Conservation (phyloP, 1,284 basidiomycete genomes). For the Leccinum subspadiceum region DNA sequence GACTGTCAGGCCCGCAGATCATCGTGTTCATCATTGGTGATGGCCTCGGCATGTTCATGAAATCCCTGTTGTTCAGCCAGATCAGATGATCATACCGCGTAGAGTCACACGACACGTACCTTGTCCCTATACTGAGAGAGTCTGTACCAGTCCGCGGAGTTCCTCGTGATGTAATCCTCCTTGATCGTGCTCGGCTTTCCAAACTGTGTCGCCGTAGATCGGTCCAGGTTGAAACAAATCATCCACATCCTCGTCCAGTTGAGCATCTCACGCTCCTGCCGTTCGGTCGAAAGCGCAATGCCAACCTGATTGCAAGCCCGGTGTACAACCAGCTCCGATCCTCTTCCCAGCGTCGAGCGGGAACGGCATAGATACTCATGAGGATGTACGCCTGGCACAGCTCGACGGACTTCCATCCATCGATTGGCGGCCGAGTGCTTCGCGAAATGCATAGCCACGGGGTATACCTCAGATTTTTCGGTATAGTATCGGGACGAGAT, state of each 20-base stretch:
- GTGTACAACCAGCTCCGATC: constrained; percentile 81
- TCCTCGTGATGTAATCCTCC: constrained; percentile 78
- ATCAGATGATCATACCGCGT: constrained; percentile 2
- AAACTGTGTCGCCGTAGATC: constrained; percentile 83
- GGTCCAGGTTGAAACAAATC: constrained; percentile 83
- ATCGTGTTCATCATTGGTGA: no score
- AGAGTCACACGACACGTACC: constrained; percentile 36
- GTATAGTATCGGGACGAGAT: constrained; percentile 73
- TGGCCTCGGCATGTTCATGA: no score
- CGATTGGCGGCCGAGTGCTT: constrained; percentile 78
- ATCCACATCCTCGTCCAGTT: constrained; percentile 73
- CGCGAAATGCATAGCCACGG: no score
- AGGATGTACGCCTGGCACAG: constrained; percentile 65
- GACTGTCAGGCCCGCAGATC: no score
- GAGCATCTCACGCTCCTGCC: constrained; percentile 77
- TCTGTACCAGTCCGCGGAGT: constrained; percentile 76
- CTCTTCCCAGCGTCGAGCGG: constrained; percentile 79
- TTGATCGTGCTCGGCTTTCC: constrained; percentile 85
- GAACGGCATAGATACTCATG: constrained; percentile 76
- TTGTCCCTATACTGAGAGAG: constrained; percentile 52
- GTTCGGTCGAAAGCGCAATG: constrained; percentile 41
- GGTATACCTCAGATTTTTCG: constrained; percentile 53
- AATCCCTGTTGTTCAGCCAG: no score
- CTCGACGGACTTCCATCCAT: constrained; percentile 74
- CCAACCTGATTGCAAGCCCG: constrained; percentile 72